A percentile compares a stretch with the other conserved stretches of the same genome.
Conservation (phyloP, 164 flowering plant species). For the Nymphaea thermarum region DNA sequence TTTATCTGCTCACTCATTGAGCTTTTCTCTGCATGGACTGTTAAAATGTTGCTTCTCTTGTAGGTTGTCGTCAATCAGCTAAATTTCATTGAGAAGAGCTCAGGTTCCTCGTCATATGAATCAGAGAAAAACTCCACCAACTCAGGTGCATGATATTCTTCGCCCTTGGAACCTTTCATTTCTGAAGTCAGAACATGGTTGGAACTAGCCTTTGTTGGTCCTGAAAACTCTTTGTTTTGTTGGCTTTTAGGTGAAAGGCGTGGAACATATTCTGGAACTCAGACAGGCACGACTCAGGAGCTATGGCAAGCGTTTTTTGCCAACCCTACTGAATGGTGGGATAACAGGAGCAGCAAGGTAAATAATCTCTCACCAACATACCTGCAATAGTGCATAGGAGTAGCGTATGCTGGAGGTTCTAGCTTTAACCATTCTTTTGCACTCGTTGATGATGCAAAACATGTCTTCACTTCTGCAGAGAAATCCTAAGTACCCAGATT, state of each 20-base stretch:
- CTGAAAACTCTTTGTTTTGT: not conserved
- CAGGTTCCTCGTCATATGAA: slow-evolving; percentile 23
- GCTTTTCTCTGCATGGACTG: not conserved
- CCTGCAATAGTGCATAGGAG: no score
- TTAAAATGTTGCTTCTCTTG: slow-evolving; percentile 2
- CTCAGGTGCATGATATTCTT: slow-evolving; percentile 22
- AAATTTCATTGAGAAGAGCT: slow-evolving; percentile 57
- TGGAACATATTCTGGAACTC: slow-evolving; percentile 18
- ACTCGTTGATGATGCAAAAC: not conserved
- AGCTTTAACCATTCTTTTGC: not conserved
- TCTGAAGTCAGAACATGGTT: not conserved
- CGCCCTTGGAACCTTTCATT: not conserved
- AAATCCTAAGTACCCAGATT: slow-evolving; percentile 78
- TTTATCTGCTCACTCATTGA: not conserved
- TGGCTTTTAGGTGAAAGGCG: slow-evolving; percentile 24
- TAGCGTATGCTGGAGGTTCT: not conserved
- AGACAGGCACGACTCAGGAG: slow-evolving; percentile 35
- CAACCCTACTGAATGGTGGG: slow-evolving; percentile 95
- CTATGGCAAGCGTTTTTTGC: slow-evolving; percentile 96
- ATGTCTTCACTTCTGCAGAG: slow-evolving; percentile 29
- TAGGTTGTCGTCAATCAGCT: slow-evolving; percentile 81
- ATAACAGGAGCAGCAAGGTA: slow-evolving; percentile 87
- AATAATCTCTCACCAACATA: not conserved
- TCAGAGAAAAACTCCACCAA: slow-evolving; percentile 22
- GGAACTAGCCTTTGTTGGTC: not conserved